Conservation (phyloP, 805 yeast species). For the Torulaspora microellipsoides region DNA sequence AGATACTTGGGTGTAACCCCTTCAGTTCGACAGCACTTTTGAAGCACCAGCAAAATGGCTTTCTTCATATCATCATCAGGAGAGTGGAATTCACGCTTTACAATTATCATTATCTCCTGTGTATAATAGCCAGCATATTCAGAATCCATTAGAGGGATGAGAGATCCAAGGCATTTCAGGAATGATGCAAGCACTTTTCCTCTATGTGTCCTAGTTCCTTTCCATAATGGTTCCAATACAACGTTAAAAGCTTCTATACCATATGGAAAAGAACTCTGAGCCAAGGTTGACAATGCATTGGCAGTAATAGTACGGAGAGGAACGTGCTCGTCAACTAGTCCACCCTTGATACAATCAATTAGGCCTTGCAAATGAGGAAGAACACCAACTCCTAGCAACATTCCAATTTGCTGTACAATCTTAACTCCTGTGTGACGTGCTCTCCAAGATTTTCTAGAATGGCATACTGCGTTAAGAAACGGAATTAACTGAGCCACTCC, state of each 20-base stretch:
- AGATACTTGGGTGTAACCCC: constrained; percentile 50
- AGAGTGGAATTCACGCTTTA: constrained; percentile 67
- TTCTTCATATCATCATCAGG: constrained; percentile 87
- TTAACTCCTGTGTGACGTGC: constrained; percentile 81
- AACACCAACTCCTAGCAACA: constrained; percentile 62
- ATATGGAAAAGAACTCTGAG: constrained; percentile 78
- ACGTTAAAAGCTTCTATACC: constrained; percentile 85
- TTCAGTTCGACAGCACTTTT: constrained; percentile 58
- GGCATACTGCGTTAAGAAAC: constrained; percentile 73
- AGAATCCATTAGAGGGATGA: constrained; percentile 81
- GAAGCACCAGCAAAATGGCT: constrained; percentile 64
- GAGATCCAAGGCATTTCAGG: constrained; percentile 68
- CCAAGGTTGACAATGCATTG: constrained; percentile 63
- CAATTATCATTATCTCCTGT: constrained; percentile 60
- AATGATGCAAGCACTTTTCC: constrained; percentile 76
- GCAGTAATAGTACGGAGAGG: constrained; percentile 71
- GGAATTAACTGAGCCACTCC: constrained; percentile 73
- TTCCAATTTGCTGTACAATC: constrained; percentile 70
- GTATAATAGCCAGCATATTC: constrained; percentile 79
- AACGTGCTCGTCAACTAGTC: constrained; percentile 62
- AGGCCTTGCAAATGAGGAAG: constrained; percentile 68
- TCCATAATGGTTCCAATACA: constrained; percentile 73
- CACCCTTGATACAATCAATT: constrained; percentile 54
- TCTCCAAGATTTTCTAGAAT: constrained; percentile 70
- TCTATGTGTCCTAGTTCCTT: constrained; percentile 68